Base-by-base conservation (phyloP, 805 yeast genomes). In the Brettanomyces bruxellensis region DNA sequence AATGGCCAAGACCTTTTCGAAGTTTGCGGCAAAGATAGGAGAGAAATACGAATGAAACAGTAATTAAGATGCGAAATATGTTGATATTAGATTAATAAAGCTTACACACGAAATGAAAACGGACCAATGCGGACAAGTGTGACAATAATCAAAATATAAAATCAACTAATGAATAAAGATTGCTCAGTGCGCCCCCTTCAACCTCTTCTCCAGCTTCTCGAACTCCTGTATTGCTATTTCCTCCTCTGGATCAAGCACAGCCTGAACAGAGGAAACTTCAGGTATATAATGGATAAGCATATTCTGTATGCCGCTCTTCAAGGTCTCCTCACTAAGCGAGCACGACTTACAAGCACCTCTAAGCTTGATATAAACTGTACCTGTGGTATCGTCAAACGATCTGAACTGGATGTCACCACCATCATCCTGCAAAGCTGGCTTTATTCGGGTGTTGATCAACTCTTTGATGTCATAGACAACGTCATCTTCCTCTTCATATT, bases 261-360 rank as follows among this genome's bases (percentile, higher is more conserved):
- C 56, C 51, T 67, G 72, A 7, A 81, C 87, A 43, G 70, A 68
- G 49, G 72, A 70, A 18, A 81, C 86, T 55, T 81, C 88, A 48
- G 81, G 86, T 34, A 81, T 75, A 58, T 81, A 81, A 61, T 79
- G 78, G 55, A 78, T 81, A 61, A 81, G 64, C 88, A 81, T 81
- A 40, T 80, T 71, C 59, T 81, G 87, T 43, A 81, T 81, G 23
- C 88, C 88, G 50, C 75, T 75, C 52, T 79, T 80, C 55, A 81
- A 69, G 1, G 88, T 81, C 32, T 79, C 81, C 38, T 80, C 76
- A 46, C 81, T 75, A 18, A 81, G 70, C 52, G 81, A 83, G 57
- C 88, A 81, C n/a, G 84, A 76, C 57, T 85, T 72, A 58, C 88
- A 81, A 1, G 87, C 87, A 32, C 88, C 88, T 59, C 74, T 74